Conservation (phyloP, 2,329 filamentous ascomycete species). For the Arthrobotrys sphaeroides region DNA sequence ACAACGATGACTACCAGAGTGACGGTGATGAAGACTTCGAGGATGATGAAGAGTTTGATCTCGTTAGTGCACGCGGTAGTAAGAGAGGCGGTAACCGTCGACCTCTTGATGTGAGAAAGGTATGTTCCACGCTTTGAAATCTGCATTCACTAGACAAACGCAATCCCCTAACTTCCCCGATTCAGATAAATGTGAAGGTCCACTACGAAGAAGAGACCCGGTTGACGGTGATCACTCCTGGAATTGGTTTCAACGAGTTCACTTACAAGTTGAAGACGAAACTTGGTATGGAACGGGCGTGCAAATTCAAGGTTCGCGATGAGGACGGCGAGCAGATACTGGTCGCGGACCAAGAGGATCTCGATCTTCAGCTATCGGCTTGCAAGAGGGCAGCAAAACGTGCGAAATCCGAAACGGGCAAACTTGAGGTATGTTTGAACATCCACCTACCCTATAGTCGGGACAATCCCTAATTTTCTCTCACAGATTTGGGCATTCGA, state of each 20-base stretch:
- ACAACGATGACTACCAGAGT: constrained; percentile 79
- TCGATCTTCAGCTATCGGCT: constrained; percentile 82
- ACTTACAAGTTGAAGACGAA: constrained; percentile 84
- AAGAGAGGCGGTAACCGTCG: constrained; percentile 61
- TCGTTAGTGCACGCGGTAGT: constrained; percentile 70
- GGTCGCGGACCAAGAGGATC: constrained; percentile 93
- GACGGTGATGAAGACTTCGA: constrained; percentile 74
- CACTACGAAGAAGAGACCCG: constrained; percentile 84
- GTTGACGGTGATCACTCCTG: constrained; percentile 84
- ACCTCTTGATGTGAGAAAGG: constrained; percentile 56
- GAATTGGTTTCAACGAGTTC: constrained; percentile 79
- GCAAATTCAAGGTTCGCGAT: constrained; percentile 89
- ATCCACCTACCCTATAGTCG: not conserved
- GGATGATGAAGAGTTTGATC: constrained; percentile 82
- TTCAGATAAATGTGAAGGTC: constrained; percentile 85
- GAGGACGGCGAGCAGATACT: constrained; percentile 95
- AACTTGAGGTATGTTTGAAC: constrained; percentile 82
- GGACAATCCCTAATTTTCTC: not conserved
- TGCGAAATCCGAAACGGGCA: constrained; percentile 82
- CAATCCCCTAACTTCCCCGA: not conserved
- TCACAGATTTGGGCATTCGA: constrained; percentile 48
- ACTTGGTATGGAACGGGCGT: constrained; percentile 78
- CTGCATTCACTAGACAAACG: not conserved
- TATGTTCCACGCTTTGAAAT: not conserved
- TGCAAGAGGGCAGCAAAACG: constrained; percentile 75